Conservation (phyloP, 2,329 filamentous ascomycete genomes). For the Cryphonectria japonica region DNA sequence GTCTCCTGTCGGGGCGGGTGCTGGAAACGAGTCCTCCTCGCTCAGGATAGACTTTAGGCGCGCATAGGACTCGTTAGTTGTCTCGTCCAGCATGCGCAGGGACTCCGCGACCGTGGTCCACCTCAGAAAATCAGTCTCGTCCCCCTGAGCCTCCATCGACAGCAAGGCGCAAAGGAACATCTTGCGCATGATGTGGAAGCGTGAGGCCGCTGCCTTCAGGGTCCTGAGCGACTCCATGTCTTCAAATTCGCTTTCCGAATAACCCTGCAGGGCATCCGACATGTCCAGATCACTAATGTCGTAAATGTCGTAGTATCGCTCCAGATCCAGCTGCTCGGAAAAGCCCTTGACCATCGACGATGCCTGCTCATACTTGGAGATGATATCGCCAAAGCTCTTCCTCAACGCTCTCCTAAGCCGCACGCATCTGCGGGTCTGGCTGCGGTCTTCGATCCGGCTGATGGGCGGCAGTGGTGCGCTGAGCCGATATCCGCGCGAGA, state of each 20-base stretch:
- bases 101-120: slow-evolving; percentile 81
- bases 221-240: slow-evolving; percentile 78
- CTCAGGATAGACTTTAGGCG: slow-evolving; percentile 71
- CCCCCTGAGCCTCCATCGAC: slow-evolving; percentile 81
- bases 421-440: slow-evolving; percentile 77
- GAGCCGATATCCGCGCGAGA: slow-evolving; percentile 72
- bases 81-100: slow-evolving; percentile 66
- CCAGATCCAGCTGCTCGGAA: slow-evolving; percentile 78
- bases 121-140: slow-evolving; percentile 73
- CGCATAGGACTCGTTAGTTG: slow-evolving; percentile 65
- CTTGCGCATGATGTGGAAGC: slow-evolving; percentile 80
- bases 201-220: slow-evolving; percentile 79
- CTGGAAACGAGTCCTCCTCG: slow-evolving; percentile 73
- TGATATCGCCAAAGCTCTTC: slow-evolving; percentile 68
- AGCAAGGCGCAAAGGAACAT: slow-evolving; percentile 88
- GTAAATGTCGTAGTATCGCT: slow-evolving; percentile 91
- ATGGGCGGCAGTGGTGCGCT: slow-evolving; percentile 91
- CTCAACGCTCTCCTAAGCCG: slow-evolving; percentile 78
- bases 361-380: slow-evolving; percentile 73
- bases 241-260: slow-evolving; percentile 69
- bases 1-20: slow-evolving; percentile 57
- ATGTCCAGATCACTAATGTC: slow-evolving; percentile 77
- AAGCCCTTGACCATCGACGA: slow-evolving; percentile 71
- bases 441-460: slow-evolving; percentile 83
- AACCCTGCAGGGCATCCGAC: slow-evolving; percentile 68